Evolutionary conservation across 148 eudicot species (phyloP).

Genomic region (Rhododendron williamsianum): DNA sequence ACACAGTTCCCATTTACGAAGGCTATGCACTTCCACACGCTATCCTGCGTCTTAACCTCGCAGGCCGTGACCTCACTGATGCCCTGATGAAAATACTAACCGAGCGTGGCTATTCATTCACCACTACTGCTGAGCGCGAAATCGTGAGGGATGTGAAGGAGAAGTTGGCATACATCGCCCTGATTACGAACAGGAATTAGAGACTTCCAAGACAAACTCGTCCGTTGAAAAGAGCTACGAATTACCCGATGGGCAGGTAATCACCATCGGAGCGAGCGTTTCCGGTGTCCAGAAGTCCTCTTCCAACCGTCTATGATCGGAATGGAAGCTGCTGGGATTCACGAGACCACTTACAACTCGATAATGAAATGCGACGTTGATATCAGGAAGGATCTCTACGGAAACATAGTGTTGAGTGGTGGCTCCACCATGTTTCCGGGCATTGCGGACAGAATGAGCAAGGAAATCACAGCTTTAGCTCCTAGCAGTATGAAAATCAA

Average conservation of each 20-base stretch:
- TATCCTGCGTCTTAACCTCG: slow-evolving; percentile 12
- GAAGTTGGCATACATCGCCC: slow-evolving; percentile 15
- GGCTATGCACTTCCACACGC: slow-evolving; percentile 17
- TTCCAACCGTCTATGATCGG: slow-evolving; percentile 34
- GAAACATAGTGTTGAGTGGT: slow-evolving; percentile 26
- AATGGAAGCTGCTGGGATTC: slow-evolving; percentile 32
- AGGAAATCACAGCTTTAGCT: slow-evolving; percentile 29
- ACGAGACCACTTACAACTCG: slow-evolving; percentile 25
- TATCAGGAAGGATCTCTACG: slow-evolving; percentile 29
- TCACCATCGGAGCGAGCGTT: slow-evolving; percentile 32
- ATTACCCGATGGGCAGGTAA: slow-evolving; percentile 14
- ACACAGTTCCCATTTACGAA: slow-evolving; percentile 10
- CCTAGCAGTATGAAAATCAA: slow-evolving; percentile 35
- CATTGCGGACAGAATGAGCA: slow-evolving; percentile 36
- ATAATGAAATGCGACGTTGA: slow-evolving; percentile 27
- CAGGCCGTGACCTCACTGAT: slow-evolving; percentile 18
- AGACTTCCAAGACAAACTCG: slow-evolving; percentile 12
- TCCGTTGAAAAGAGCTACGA: slow-evolving; percentile 14
- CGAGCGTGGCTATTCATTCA: slow-evolving; percentile 17
- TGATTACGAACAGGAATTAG: slow-evolving; percentile 16
- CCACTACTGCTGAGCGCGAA: slow-evolving; percentile 17
- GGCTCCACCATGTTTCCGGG: slow-evolving; percentile 34
- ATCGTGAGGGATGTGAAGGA: slow-evolving; percentile 18
- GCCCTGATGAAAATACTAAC: slow-evolving; percentile 13
- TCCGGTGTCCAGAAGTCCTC: slow-evolving; percentile 30